A percentile compares a stretch with the other conserved stretches of the same genome.
Evolutionary conservation across 2,329 filamentous ascomycete genomes (phyloP).

Genomic region (Didymella arachidicola): DNA sequence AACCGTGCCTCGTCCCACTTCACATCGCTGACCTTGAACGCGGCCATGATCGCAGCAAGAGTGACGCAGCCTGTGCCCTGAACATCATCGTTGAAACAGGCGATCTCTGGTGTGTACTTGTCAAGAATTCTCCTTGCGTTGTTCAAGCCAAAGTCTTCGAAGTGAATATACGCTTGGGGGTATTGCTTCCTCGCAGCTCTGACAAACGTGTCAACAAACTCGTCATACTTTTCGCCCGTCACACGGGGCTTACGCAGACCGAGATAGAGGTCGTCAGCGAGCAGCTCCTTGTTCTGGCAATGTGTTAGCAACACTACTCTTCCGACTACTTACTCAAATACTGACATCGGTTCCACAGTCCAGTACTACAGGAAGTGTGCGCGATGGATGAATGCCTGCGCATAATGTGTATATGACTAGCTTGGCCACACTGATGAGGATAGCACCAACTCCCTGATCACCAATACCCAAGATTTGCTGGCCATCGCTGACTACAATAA

Average conservation of each 20-base stretch:
- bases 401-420: constrained; percentile 83
- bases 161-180: constrained; percentile 84
- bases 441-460: constrained; percentile 85
- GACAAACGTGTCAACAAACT: constrained; percentile 79
- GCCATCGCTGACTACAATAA: constrained; percentile 84
- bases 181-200: constrained; percentile 71
- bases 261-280: constrained; percentile 80
- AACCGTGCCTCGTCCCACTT: constrained; percentile 74
- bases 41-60: constrained; percentile 80
- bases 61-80: constrained; percentile 91
- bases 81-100: constrained; percentile 92
- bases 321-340: not conserved
- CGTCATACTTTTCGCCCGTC: constrained; percentile 75
- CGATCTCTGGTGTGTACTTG: constrained; percentile 73
- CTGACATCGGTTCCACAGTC: constrained; percentile 81
- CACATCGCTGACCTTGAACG: constrained; percentile 71
- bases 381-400: constrained; percentile 82
- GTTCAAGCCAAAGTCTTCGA: constrained; percentile 83
- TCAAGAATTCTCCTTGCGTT: constrained; percentile 82
- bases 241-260: constrained; percentile 73
- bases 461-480: constrained; percentile 84
- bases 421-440: constrained; percentile 85
- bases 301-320: constrained; percentile 9
- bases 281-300: constrained; percentile 69
- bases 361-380: constrained; percentile 80